Base-by-base conservation (phyloP, 2,329 filamentous ascomycete species). In the Diaporthe sp. region DNA sequence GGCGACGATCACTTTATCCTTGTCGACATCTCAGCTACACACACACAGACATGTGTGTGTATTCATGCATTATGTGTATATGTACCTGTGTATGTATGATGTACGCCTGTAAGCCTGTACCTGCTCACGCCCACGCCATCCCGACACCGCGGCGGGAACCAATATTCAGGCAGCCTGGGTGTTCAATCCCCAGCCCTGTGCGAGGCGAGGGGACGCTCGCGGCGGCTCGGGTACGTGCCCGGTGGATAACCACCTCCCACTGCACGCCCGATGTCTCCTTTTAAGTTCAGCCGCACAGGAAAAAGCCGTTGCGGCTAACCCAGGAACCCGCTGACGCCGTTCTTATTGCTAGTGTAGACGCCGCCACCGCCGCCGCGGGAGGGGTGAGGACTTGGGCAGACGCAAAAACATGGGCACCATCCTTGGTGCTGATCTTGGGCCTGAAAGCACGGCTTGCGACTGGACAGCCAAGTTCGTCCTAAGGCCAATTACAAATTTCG, bases 241-340 rank as follows among this genome's bases (percentile, higher is more conserved):
- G 30, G 15, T 3, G 39, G 19, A 66, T 50, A 44, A 1, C 61
- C 27, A 12, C 19, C 47, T 59, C 42, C 15, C 30, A 27, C 27
- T 35, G 7, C 32, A 53, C 44, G 32, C 58, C 27, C 63, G 44
- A 39, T 66, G 44, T 66, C 32, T 35, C 47, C 19, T 22, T 71
- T 63, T 55, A 71, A 56, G 70, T 71, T 71, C 56, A 71, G 70
- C 70, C 70, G 17, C 70, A 71, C 27, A 63, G 35, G 17, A 37
- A 71, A 63, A 63, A 63, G 44, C 56, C 70, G 70, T 71, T 71
- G 70, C 47, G 70, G 27, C 70, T 51, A 61, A 61, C 25, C 15
- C 70, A 71, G 42, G 70, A 63, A 71, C 56, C 47, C 56, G 69
- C 47, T 30, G 30, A 51, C 50, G 50, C 70, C 17, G 63, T 30